Conservation (phyloP, 371 early-diverging fungal genomes). For the Smittium mucronatum region DNA sequence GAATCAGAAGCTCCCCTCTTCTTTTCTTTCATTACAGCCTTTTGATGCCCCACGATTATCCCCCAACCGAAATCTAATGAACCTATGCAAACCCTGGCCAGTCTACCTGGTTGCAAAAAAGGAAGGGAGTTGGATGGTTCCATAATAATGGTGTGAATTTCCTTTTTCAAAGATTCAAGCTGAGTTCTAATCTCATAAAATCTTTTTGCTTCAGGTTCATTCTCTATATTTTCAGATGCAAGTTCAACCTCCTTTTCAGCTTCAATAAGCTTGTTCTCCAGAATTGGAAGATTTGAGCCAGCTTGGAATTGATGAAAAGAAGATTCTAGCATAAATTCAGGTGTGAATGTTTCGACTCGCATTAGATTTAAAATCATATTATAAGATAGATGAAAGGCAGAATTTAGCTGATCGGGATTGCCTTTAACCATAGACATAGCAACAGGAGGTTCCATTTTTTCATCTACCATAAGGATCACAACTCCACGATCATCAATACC, state of each 20-base stretch:
- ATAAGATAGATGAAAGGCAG: slow-evolving; percentile 97
- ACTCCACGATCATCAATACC: slow-evolving; percentile 98
- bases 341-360: slow-evolving; percentile 92
- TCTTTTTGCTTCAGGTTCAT: slow-evolving; percentile 52
- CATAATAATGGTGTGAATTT: slow-evolving; percentile 62
- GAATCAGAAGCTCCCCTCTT: slow-evolving; percentile 24
- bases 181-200: slow-evolving; percentile 70
- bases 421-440: slow-evolving; percentile 93
- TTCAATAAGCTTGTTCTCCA: slow-evolving; percentile 43
- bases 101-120: slow-evolving; percentile 77
- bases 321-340: slow-evolving; percentile 87
- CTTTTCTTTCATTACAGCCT: slow-evolving; percentile 24
- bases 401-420: slow-evolving; percentile 84
- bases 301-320: slow-evolving; percentile 97
- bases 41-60: slow-evolving; percentile 52
- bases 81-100: slow-evolving; percentile 10
- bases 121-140: slow-evolving; percentile 68
- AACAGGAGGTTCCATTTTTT: slow-evolving; percentile 88
- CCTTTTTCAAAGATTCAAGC: slow-evolving; percentile 46
- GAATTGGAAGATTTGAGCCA: slow-evolving; percentile 62
- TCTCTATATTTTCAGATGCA: slow-evolving; percentile 41
- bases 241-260: slow-evolving; percentile 33
- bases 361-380: slow-evolving; percentile 98
- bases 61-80: slow-evolving; percentile 89
- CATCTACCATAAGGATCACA: slow-evolving; percentile 93